Evolutionary conservation across 176 grass and related monocot genomes (phyloP).

Genomic region (sorghum (Sorghum bicolor)): DNA sequence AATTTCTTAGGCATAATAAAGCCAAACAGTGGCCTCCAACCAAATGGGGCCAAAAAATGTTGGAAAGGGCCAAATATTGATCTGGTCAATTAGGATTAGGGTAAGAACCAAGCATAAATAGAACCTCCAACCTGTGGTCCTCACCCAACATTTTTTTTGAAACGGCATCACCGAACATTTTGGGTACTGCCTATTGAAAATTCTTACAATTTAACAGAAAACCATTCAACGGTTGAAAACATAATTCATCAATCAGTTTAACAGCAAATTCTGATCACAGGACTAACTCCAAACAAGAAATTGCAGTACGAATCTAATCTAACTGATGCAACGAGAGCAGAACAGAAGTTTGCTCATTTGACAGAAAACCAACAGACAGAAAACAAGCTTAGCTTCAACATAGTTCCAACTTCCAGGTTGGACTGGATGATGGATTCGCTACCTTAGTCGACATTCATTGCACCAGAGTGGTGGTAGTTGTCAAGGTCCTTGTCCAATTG

Average conservation of each 20-base stretch:
- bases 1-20: no score
- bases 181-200: not conserved
- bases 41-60: no score
- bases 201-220: not conserved
- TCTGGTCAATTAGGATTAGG: no score
- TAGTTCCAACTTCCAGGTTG: not conserved
- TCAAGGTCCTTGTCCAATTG: constrained; percentile 95
- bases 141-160: not conserved
- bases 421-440: not conserved
- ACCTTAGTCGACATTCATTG: constrained; percentile 64
- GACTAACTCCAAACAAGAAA: constrained; percentile 10
- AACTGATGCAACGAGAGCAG: not conserved
- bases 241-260: not conserved
- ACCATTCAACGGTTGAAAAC: not conserved
- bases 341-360: not conserved
- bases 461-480: constrained; percentile 69
- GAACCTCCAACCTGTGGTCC: no score
- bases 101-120: no score
- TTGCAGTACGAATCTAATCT: not conserved
- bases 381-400: constrained; percentile 24
- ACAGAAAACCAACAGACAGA: not conserved
- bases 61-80: no score
- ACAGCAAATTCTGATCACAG: not conserved
- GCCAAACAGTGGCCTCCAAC: no score
- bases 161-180: not conserved